These are phyloP conservation scores for Penicillium corylophilum DNA, from an alignment of 2,329 filamentous ascomycete genomes.

Conservation along the genomic window DNA sequence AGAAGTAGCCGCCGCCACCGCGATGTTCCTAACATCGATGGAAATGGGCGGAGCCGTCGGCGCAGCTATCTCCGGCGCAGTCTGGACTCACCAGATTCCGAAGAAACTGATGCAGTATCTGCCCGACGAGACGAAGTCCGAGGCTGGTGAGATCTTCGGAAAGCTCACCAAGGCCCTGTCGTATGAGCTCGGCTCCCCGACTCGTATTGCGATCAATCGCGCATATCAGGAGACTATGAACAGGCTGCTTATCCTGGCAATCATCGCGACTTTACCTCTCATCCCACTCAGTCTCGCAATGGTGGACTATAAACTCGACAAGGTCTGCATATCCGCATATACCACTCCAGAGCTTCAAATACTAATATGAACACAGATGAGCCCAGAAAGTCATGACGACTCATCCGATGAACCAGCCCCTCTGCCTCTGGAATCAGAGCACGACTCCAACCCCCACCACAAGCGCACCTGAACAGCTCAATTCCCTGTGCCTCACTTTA, in stretches of 20 bases:
- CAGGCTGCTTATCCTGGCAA: conserved; percentile 55
- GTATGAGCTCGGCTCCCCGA: conserved; percentile 58
- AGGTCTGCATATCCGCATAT: conserved; percentile 29
- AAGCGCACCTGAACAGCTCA: conserved; percentile 26
- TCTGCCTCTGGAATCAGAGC: conserved; percentile 13
- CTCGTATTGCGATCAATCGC: conserved; percentile 60
- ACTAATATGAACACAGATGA: conserved; percentile 25
- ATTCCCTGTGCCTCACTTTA: neutral
- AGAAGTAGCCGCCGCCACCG: conserved; percentile 61
- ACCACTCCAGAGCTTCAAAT: neutral
- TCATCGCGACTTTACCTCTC: conserved; percentile 56
- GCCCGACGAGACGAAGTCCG: conserved; percentile 44
- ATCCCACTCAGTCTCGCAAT: conserved; percentile 57
- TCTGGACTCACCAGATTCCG: conserved; percentile 63
- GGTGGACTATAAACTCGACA: conserved; percentile 59
- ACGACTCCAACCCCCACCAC: conserved; percentile 17
- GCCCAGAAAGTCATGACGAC: conserved; percentile 15
- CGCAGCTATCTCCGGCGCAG: conserved; percentile 59
- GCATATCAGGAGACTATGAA: conserved; percentile 67
- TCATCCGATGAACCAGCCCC: conserved; percentile 6
- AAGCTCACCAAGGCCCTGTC: conserved; percentile 56
- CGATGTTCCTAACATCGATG: conserved; percentile 60
- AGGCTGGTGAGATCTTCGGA: conserved; percentile 51
- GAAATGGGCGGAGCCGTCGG: conserved; percentile 62
- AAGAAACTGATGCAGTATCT: conserved; percentile 52